Conservation (phyloP, 495 filamentous ascomycete genomes). For the Penicillium roqueforti region DNA sequence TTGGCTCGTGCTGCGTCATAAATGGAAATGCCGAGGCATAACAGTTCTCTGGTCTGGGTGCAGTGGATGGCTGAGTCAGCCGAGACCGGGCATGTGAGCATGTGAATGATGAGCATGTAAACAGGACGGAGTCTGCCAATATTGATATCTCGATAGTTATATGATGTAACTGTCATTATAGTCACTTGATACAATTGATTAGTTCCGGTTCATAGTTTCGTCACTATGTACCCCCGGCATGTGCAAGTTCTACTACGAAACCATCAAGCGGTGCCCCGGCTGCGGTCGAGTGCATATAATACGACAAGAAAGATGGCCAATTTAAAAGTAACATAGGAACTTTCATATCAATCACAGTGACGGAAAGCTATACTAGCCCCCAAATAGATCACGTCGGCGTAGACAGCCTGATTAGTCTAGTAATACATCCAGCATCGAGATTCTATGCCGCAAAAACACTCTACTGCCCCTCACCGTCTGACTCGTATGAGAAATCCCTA, state of each 20-base stretch:
- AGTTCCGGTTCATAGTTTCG: not conserved
- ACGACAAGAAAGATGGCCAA: not conserved
- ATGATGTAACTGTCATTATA: not conserved
- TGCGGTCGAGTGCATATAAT: not conserved
- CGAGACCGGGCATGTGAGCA: conserved; percentile 1
- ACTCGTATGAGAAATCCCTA: conserved; percentile 80
- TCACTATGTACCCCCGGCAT: not conserved
- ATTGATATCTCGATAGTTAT: not conserved
- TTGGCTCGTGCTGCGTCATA: conserved; percentile 29
- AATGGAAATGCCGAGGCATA: conserved; percentile 30
- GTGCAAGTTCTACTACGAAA: not conserved
- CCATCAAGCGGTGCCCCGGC: too few relatives aligned
- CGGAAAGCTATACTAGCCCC: conserved; percentile 6
- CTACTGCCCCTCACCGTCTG: conserved; percentile 64
- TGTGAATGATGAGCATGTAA: not conserved
- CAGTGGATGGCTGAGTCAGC: not conserved
- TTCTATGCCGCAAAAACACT: conserved; percentile 22
- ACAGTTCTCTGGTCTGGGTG: not conserved
- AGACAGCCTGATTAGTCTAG: conserved; percentile 40
- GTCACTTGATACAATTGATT: not conserved
- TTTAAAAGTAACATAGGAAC: conserved; percentile 2
- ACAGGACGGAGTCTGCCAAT: not conserved
- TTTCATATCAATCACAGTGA: conserved; percentile 14
- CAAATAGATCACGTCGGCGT: conserved; percentile 22
- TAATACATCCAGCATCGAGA: conserved; percentile 42